phyloP scores from a whole-genome alignment of 768 basidiomycete species.

The Nidularia sp. region DNA sequence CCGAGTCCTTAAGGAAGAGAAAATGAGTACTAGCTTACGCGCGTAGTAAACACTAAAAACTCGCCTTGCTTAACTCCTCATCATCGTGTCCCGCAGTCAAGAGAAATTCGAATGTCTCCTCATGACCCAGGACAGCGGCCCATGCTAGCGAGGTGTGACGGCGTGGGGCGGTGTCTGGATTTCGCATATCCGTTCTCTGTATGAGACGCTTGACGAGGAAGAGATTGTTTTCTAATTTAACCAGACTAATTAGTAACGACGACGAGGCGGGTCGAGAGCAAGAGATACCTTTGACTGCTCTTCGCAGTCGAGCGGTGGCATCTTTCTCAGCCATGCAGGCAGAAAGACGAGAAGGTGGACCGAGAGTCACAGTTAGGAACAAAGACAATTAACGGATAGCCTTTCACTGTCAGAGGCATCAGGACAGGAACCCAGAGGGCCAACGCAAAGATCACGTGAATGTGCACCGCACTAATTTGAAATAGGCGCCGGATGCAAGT shows the following conservation, averaged over 20 bases:
- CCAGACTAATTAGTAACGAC: slow-evolving; percentile 10
- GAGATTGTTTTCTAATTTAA: slow-evolving; percentile 80
- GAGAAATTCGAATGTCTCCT: slow-evolving; percentile 92
- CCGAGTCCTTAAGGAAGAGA: slow-evolving; percentile 61
- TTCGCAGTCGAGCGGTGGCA: slow-evolving; percentile 65
- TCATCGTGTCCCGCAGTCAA: slow-evolving; percentile 88
- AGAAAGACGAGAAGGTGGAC: slow-evolving; percentile 13
- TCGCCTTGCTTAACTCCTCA: slow-evolving; percentile 84
- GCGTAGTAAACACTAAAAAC: slow-evolving; percentile 18
- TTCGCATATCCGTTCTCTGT: slow-evolving; percentile 84
- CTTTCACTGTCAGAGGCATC: too few relatives aligned
- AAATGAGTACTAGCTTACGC: slow-evolving; percentile 1
- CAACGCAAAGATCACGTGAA: too few relatives aligned
- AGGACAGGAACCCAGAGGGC: too few relatives aligned
- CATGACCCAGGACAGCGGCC: slow-evolving; percentile 84
- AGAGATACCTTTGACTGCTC: slow-evolving; percentile 70
- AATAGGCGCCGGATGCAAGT: too few relatives aligned
- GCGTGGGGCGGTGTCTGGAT: slow-evolving; percentile 73
- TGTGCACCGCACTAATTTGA: too few relatives aligned
- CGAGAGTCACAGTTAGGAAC: slow-evolving; percentile 10
- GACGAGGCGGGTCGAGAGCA: not conserved
- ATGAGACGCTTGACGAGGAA: slow-evolving; percentile 88
- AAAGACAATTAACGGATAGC: too few relatives aligned
- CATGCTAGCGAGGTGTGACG: slow-evolving; percentile 88
- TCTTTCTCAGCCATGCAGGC: slow-evolving; percentile 78